Evolutionary conservation across 495 filamentous ascomycete species (phyloP), one percentile per base, ranked within the genome.

Genomic region (Recurvomyces mirabilis): DNA sequence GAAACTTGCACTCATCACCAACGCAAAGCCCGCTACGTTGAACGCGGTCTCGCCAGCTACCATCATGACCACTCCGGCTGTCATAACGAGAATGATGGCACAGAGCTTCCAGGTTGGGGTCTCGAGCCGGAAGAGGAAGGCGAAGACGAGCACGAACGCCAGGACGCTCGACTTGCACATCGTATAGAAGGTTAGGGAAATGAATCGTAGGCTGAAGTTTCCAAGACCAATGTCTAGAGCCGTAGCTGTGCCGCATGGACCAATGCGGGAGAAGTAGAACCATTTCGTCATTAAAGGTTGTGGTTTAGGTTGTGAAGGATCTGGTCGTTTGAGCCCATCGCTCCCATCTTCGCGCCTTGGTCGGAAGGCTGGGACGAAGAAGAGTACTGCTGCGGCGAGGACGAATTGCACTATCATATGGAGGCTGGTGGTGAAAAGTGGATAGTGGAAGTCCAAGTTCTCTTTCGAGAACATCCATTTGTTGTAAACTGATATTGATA

Each of bases 101-200:
- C 93, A 81, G 17, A 99, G 73, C 51, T 79, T 81, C 67, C 84
- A 77, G 0, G 88, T 94, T 0, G 85, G 85, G 5, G 73, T 72
- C 63, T 99, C 93, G 22, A 99, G 79, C 26, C 81, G 80, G 70
- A 99, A 96, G 38, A 93, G 55, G 60, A 99, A 93, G 46, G 93
- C 93, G 64, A 99, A 99, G 43, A 93, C 54, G 6, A 99, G 79
- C 35, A 99, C 91, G 57, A 99, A 96, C 28, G 82, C 87, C 14
- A 96, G 74, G 25, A 87, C 82, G 17, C 87, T 94, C 3, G 91
- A 96, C 77, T 99, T 99, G 65, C 91, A 96, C 93, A 99, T 99
- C 85, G 84, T 99, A 58, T 93, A 91, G 57, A 99, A 99, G 4
- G 93, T 93, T 43, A 99, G 77, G 40, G 84, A 83, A 50, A 99